Conservation (phyloP, 225 moss, liverwort and hornwort genomes). For the Pseudoscleropodium purum region DNA sequence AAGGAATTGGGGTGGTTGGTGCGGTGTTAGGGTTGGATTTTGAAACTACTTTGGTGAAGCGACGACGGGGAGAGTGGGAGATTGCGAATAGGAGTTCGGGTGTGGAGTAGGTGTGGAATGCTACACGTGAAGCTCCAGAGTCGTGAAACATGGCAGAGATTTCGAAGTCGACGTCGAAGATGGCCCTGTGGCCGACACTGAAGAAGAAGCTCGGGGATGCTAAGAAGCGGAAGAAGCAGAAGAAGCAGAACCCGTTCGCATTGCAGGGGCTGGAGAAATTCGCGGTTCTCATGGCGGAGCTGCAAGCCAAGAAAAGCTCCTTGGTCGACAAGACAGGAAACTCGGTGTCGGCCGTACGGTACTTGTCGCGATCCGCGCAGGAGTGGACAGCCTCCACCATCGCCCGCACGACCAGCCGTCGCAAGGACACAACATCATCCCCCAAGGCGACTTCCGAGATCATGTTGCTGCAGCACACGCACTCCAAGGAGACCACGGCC, state of each 20-base stretch:
- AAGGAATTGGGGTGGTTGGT: background rate
- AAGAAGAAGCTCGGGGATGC: slow-evolving; percentile 20
- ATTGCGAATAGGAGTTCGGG: background rate
- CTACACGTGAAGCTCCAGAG: background rate
- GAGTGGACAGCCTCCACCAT: slow-evolving; percentile 45
- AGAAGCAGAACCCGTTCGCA: slow-evolving; percentile 31
- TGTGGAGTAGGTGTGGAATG: background rate
- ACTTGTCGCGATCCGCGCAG: slow-evolving; percentile 46
- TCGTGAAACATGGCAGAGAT: slow-evolving; percentile 14
- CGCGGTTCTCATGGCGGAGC: slow-evolving; percentile 28
- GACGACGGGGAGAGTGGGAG: background rate
- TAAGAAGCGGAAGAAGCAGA: slow-evolving; percentile 21
- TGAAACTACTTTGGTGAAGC: background rate
- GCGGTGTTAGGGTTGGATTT: slow-evolving; percentile 2
- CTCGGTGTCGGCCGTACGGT: slow-evolving; percentile 34
- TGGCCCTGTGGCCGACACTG: slow-evolving; percentile 20
- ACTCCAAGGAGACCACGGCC: background rate
- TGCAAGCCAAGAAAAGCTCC: slow-evolving; percentile 37
- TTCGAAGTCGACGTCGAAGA: slow-evolving; percentile 2
- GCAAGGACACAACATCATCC: background rate
- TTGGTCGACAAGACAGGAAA: slow-evolving; percentile 43
- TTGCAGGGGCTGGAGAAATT: slow-evolving; percentile 46
- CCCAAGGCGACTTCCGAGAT: slow-evolving; percentile 9
- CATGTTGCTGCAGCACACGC: slow-evolving; percentile 17
- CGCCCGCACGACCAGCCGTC: slow-evolving; percentile 29